These are phyloP conservation scores for Sporothrix schenckii DNA, from an alignment of 2,329 filamentous ascomycete species.

Conservation along the genomic window DNA sequence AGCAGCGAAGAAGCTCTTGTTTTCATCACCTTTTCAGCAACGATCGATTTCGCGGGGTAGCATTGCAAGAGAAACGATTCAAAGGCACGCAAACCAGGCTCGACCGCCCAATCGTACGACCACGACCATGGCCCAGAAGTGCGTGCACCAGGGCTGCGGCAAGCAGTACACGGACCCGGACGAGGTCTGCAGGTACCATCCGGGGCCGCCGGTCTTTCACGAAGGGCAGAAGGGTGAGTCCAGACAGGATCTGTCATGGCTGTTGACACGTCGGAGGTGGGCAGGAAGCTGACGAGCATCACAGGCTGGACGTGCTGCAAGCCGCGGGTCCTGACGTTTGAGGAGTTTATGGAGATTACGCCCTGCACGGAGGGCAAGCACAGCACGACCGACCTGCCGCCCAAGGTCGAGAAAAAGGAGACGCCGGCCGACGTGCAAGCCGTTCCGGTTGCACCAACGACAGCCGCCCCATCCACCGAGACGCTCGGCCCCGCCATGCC, in stretches of 20 bases:
- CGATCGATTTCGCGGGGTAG: conserved; percentile 14
- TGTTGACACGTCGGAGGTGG: neutral
- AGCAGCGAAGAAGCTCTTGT: too few relatives aligned
- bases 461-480: neutral
- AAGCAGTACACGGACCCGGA: conserved; percentile 81
- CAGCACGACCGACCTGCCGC: conserved; percentile 77
- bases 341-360: conserved; percentile 91
- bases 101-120: neutral
- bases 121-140: conserved; percentile 75
- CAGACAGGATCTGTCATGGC: neutral
- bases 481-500: conserved; percentile 44
- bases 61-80: neutral
- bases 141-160: conserved; percentile 93
- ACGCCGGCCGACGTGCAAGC: conserved; percentile 55
- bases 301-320: conserved; percentile 99
- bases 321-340: conserved; percentile 91
- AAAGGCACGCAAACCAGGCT: neutral
- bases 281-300: neutral
- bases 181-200: conserved; percentile 88
- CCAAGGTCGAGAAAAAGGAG: conserved; percentile 62
- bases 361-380: conserved; percentile 94
- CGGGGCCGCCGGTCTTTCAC: conserved; percentile 91
- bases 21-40: neutral
- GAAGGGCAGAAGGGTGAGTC: conserved; percentile 93
- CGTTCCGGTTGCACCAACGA: conserved; percentile 45